phyloP scores from a whole-genome alignment of 2,329 filamentous ascomycete species.

The Pseudopyricularia cyperi region DNA sequence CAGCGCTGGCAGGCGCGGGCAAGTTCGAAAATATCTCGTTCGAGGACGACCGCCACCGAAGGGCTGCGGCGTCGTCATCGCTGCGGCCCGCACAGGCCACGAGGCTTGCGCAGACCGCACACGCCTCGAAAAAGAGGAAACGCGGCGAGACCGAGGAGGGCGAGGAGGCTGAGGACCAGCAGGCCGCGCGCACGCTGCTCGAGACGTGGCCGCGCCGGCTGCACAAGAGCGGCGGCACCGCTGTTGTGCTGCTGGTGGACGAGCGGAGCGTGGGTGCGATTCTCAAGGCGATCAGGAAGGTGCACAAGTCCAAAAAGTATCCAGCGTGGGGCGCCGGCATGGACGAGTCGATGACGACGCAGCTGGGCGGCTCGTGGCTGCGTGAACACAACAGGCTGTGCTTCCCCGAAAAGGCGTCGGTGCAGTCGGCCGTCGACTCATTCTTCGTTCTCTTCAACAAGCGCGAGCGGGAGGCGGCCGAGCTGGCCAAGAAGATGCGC shows the following conservation, averaged over 20 bases:
- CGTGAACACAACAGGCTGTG: constrained; percentile 57
- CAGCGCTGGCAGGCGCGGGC: constrained; percentile 59
- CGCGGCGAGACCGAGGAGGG: constrained; percentile 18
- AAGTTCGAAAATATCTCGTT: constrained; percentile 70
- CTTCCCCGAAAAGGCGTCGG: constrained; percentile 52
- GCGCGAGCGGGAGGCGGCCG: constrained; percentile 52
- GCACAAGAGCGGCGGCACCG: constrained; percentile 62
- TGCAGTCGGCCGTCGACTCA: constrained; percentile 67
- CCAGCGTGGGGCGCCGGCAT: constrained; percentile 57
- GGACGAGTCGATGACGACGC: constrained; percentile 40
- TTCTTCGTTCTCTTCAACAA: constrained; percentile 76
- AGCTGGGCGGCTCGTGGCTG: constrained; percentile 43
- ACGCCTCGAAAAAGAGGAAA: constrained; percentile 37
- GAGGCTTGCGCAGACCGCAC: constrained; percentile 18
- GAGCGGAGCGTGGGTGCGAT: constrained; percentile 62
- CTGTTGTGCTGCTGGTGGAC: constrained; percentile 75
- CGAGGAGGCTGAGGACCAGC: constrained; percentile 35
- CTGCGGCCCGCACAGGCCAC: constrained; percentile 29
- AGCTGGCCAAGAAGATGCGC: constrained; percentile 49
- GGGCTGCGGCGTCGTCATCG: constrained; percentile 7
- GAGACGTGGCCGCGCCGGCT: constrained; percentile 60
- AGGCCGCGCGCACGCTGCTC: constrained; percentile 46
- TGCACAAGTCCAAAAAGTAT: constrained; percentile 42
- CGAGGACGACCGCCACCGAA: constrained; percentile 37
- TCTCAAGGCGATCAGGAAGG: constrained; percentile 59